Percentiles rank a stretch among this genome's conserved stretches.
phyloP scores from a whole-genome alignment of 2,329 filamentous ascomycete genomes.

The Rhynchosporium secalis region DNA sequence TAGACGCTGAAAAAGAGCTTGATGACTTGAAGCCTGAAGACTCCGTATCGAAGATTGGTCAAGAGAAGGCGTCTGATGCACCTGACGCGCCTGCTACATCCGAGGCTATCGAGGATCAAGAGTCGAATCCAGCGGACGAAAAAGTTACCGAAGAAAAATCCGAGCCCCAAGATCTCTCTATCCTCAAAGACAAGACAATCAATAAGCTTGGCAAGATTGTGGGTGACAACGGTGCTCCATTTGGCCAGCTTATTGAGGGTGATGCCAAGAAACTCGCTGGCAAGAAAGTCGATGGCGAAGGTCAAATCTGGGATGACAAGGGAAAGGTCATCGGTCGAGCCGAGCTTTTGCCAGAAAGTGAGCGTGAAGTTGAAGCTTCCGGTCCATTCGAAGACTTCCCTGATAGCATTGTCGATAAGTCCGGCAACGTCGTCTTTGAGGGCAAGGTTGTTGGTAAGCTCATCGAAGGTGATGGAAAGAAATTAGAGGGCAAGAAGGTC shows the following conservation, averaged over 20 bases:
- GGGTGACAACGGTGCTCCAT: constrained; percentile 48
- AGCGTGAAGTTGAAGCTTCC: constrained; percentile 48
- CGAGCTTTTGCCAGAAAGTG: constrained; percentile 60
- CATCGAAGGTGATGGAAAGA: constrained; percentile 62
- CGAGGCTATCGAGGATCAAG: background rate
- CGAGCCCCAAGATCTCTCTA: constrained; percentile 31
- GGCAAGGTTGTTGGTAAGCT: constrained; percentile 58
- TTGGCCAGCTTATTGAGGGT: constrained; percentile 65
- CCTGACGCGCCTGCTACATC: background rate
- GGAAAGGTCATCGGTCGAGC: constrained; percentile 67
- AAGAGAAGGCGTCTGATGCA: background rate
- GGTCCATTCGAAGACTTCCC: constrained; percentile 61
- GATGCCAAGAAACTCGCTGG: constrained; percentile 64
- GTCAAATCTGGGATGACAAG: constrained; percentile 69
- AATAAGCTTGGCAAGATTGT: constrained; percentile 61
- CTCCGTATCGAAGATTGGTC: background rate
- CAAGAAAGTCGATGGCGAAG: constrained; percentile 64
- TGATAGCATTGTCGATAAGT: constrained; percentile 51
- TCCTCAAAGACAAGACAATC: constrained; percentile 53
- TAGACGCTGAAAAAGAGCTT: background rate
- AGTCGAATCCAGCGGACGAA: constrained; percentile 8
- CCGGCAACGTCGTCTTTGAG: constrained; percentile 53
- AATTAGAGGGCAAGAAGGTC: constrained; percentile 65
- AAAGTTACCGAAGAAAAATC: background rate
- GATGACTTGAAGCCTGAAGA: constrained; percentile 4